Base-by-base conservation (phyloP, 169 alveolate genomes). In the Cryptosporidium baileyi region DNA sequence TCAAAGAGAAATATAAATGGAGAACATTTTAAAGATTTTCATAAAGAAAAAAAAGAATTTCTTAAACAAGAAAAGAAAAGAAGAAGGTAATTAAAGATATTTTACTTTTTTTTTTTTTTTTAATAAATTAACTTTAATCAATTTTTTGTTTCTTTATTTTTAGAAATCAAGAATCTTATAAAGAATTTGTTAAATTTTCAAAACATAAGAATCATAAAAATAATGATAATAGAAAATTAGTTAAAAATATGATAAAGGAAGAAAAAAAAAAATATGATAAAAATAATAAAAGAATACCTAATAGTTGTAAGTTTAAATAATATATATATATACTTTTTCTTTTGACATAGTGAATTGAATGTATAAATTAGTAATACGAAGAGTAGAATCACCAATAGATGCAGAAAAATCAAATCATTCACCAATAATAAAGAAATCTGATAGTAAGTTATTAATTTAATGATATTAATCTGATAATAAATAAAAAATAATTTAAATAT, bases 141-240 rank as follows among this genome's bases (percentile, higher is more conserved):
- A 47, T 9, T 9, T 2, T 26, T 47, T 9, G 9, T 47, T 47
- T 0, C 17, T 11, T 47, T n/a, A n/a, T 9, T 45, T 45, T 47
- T 15, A 65, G 81, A 36, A 65, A 65, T 65, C 81, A 65, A 36
- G 81, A 65, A 13, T 54, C 81, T n/a, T 65, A 65, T 36, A 65
- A 65, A 36, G 81, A 47, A 36, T 65, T 65, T 17, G 47, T 65
- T 6, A 65, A 49, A 17, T 60, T 32, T 19, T 38, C 61, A 1
- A 47, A 65, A n/a, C 40, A 49, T 22, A 30, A 40, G n/a, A 44
- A 49, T 15, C 49, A 51, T 1, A 3, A 44, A 17, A 43, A 26
- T 45, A 45, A 32, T 15, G 81, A 65, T 34, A 65, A 36, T 28
- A 28, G 32, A 49, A 28, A 28, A 24, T 22, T 30, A 9, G 81